phyloP scores from a whole-genome alignment of 1,139 yeast species.

The Kluyveromyces sp. region DNA sequence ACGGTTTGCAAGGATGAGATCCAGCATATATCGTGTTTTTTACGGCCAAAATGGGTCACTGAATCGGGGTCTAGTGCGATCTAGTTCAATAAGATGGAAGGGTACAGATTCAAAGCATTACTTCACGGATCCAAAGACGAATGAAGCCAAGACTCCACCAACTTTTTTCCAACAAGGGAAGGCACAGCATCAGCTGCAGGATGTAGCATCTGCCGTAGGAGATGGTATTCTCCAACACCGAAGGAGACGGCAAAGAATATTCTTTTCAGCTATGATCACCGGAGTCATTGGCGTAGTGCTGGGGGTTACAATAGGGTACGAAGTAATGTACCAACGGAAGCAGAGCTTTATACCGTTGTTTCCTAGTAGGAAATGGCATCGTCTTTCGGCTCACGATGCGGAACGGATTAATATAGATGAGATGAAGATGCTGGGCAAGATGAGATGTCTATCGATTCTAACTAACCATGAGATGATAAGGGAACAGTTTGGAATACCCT shows the following conservation, averaged over 20 bases:
- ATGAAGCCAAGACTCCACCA: conserved; percentile 10
- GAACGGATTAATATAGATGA: conserved; percentile 18
- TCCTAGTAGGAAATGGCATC: conserved; percentile 24
- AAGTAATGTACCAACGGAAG: conserved; percentile 20
- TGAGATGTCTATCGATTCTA: conserved; percentile 21
- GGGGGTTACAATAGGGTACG: conserved; percentile 27
- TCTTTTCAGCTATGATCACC: conserved; percentile 12
- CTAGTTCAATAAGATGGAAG: conserved; percentile 1
- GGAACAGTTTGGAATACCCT: conserved; percentile 29
- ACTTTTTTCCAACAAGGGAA: conserved; percentile 9
- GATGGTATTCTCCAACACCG: conserved; percentile 8
- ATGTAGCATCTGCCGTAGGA: conserved; percentile 8
- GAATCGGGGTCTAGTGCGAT: not conserved
- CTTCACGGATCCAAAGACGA: conserved; percentile 17
- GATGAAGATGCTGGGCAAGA: conserved; percentile 18
- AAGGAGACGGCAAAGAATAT: conserved; percentile 13
- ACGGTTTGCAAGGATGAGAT: not conserved
- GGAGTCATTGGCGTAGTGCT: conserved; percentile 19
- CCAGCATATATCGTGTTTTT: not conserved
- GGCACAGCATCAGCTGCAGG: not conserved
- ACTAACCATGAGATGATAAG: conserved; percentile 28
- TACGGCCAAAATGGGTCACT: not conserved
- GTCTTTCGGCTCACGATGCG: conserved; percentile 21
- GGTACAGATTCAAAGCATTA: conserved; percentile 18
- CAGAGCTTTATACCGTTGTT: conserved; percentile 26